Percentiles rank a stretch among this genome's conserved stretches.
Conservation (phyloP, 1,139 yeast genomes). For the Magnusiomyces paraingens region DNA sequence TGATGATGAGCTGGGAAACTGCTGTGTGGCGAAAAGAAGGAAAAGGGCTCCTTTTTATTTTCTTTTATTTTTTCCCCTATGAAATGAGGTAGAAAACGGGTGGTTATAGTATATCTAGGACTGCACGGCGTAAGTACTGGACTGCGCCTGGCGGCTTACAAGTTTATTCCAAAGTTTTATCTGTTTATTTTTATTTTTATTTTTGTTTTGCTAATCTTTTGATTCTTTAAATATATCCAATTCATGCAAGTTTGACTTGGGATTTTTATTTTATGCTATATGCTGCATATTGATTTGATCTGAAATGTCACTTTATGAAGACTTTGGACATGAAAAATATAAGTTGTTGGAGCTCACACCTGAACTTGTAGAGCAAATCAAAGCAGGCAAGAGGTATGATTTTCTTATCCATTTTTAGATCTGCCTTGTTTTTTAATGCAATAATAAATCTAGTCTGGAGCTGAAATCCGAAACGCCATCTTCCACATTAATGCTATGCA, state of each 20-base stretch:
- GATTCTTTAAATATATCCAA: not conserved
- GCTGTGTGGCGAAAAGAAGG: too few relatives aligned
- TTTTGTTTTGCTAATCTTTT: not conserved
- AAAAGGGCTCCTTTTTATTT: too few relatives aligned
- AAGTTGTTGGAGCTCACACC: constrained; percentile 13
- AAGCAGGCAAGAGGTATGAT: constrained; percentile 8
- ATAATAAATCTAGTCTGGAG: constrained; percentile 32
- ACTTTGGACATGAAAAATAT: constrained; percentile 13
- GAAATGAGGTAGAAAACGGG: too few relatives aligned
- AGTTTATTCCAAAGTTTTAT: not conserved
- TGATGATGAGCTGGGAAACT: too few relatives aligned
- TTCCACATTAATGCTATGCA: constrained; percentile 55
- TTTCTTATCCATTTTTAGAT: not conserved
- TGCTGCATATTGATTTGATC: not conserved
- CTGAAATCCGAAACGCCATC: constrained; percentile 32
- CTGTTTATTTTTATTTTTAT: not conserved
- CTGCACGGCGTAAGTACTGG: too few relatives aligned
- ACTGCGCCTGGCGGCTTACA: not conserved
- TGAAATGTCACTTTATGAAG: constrained; percentile 14
- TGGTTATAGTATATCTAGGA: too few relatives aligned
- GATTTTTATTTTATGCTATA: not conserved
- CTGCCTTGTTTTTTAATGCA: not conserved
- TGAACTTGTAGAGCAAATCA: constrained; percentile 10
- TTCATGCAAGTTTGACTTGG: not conserved
- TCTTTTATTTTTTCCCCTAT: too few relatives aligned